Base-by-base conservation (phyloP, 2,329 filamentous ascomycete species). In the Escovopsis sp. region DNA sequence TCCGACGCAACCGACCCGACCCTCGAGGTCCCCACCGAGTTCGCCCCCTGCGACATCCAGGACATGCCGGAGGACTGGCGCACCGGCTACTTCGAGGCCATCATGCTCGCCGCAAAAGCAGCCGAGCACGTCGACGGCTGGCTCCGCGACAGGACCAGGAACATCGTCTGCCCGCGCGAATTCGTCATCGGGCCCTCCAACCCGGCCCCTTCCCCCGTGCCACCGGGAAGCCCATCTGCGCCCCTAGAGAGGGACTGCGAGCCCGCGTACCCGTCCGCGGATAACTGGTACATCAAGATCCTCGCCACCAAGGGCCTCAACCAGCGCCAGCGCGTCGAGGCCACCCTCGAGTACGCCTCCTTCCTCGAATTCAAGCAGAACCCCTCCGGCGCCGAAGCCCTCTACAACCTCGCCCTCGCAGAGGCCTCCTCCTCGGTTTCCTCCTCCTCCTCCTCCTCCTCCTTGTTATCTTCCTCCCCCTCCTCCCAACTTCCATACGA, bases 151-250 rank as follows among this genome's bases (percentile, higher is more conserved):
- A 73, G 58, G 31, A 77, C 68, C 8, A 67, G 75, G 42, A 66
- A 69, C 29, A 58, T 79, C 18, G 68, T 79, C 21, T 88, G 83
- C 44, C 76, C 82, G 0, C 69, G 72, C 5, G 76, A 82, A 31
- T 75, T 79, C 41, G 73, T 94, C 36, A 68, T 81, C 33, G 86
- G 86, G 0, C 83, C 85, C 1, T 85, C 82, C 4, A 94, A 94
- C 53, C 84, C 83, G 1, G 66, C 76, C 38, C 86, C 86, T 1
- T 72, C 69, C 45, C 83, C 84, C 0, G 68, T 86, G 28, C 76
- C 79, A 0, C 66, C 71, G 1, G 75, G 75, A 11, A 68, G 71
- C 38, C 63, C 64, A 35, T 64, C 66, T 37, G 69, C 79, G 1
- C 79, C 84, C 0, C 68, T 62, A 10, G 84, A 90, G 50, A 76